Conservation (phyloP, 345 rosid genomes). For the Salix purpurea region DNA sequence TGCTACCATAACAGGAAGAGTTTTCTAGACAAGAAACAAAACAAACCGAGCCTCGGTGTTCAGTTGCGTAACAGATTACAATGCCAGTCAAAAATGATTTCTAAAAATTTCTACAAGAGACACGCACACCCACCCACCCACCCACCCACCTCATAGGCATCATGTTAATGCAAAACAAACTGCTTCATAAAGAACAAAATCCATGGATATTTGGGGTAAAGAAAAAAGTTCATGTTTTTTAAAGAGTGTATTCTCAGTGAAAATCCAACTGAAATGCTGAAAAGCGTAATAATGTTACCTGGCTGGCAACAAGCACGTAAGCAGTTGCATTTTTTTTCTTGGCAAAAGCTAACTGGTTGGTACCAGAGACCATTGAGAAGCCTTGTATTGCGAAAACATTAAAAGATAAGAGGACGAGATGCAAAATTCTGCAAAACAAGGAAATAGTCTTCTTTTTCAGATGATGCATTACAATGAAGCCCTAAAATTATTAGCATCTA, state of each 20-base stretch:
- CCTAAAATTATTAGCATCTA: background rate
- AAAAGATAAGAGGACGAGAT: constrained; percentile 58
- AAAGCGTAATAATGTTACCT: constrained; percentile 33
- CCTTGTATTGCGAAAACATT: constrained; percentile 50
- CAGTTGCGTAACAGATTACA: background rate
- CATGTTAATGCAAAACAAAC: background rate
- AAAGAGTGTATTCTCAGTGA: background rate
- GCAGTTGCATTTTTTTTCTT: constrained; percentile 64
- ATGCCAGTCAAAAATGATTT: background rate
- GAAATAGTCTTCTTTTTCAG: constrained; percentile 10
- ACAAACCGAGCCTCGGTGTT: background rate
- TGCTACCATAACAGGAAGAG: constrained; percentile 78
- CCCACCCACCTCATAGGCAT: background rate
- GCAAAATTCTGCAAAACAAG: constrained; percentile 52
- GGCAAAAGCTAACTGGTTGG: constrained; percentile 41
- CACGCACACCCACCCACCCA: background rate
- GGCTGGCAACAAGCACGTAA: constrained; percentile 73
- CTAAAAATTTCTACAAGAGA: background rate
- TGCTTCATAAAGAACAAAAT: background rate
- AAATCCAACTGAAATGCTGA: background rate
- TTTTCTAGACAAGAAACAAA: constrained; percentile 49
- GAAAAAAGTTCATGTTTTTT: background rate
- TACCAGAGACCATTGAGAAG: constrained; percentile 51
- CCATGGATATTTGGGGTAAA: background rate
- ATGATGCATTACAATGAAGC: background rate